Conservation (phyloP, 345 rosid genomes). For the Hypericum perforatum region DNA sequence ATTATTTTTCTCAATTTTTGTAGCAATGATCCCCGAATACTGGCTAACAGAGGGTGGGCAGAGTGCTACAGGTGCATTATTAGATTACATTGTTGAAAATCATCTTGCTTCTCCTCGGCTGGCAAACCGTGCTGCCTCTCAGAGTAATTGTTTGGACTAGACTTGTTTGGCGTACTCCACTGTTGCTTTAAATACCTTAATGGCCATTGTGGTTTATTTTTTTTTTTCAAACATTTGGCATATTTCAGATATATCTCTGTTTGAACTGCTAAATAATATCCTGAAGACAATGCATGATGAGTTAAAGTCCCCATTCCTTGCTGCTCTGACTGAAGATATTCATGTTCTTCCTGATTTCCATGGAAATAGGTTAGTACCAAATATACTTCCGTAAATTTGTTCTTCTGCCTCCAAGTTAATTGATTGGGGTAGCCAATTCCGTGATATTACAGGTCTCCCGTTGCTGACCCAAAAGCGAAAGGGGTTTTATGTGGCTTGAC, state of each 20-base stretch:
- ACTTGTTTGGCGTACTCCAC: neutral
- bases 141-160: conserved; percentile 30
- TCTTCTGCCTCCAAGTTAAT: conserved; percentile 2
- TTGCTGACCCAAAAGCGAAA: conserved; percentile 79
- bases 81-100: conserved; percentile 74
- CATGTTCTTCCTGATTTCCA: conserved; percentile 90
- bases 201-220: neutral
- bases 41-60: conserved; percentile 99
- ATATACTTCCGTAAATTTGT: neutral
- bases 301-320: conserved; percentile 56
- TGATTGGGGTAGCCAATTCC: conserved; percentile 5
- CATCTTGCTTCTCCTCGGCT: conserved; percentile 83
- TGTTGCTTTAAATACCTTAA: neutral
- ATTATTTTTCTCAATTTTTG: conserved; percentile 11
- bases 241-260: conserved; percentile 61
- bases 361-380: conserved; percentile 62
- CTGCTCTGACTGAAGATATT: conserved; percentile 66
- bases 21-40: conserved; percentile 85
- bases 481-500: conserved; percentile 78
- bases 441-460: conserved; percentile 63
- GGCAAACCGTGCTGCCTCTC: conserved; percentile 88
- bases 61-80: conserved; percentile 94
- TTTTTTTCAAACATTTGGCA: conserved; percentile 3
- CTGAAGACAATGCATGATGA: conserved; percentile 49
- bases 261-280: conserved; percentile 55